phyloP scores from a whole-genome alignment of 1,284 basidiomycete species.

The Fomitopsis pinicola region DNA sequence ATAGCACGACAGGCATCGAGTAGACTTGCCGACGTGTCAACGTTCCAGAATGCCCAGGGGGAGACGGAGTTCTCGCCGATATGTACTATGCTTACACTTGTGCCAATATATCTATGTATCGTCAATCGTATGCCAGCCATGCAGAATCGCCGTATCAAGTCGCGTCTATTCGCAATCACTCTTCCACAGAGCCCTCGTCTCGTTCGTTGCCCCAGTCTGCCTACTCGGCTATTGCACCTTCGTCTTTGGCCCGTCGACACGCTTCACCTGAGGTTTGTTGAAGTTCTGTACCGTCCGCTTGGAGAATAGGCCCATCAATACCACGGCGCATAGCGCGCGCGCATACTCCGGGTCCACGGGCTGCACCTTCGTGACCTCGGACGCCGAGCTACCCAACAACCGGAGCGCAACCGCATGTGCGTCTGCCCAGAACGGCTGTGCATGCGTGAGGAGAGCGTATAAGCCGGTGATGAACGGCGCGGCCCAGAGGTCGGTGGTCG shows the following conservation, averaged over 20 bases:
- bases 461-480: constrained; percentile 65
- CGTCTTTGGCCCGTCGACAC: constrained; percentile 13
- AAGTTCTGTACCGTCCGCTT: constrained; percentile 57
- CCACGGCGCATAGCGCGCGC: constrained; percentile 58
- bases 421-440: constrained; percentile 73
- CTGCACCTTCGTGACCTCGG: constrained; percentile 29
- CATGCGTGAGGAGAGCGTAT: constrained; percentile 72
- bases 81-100: background rate
- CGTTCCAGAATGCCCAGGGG: background rate
- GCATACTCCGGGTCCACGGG: constrained; percentile 57
- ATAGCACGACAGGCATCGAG: background rate
- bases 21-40: background rate
- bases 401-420: constrained; percentile 44
- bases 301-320: constrained; percentile 55
- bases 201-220: background rate
- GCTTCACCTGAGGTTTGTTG: constrained; percentile 20
- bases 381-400: constrained; percentile 32
- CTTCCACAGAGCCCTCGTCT: background rate
- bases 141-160: background rate
- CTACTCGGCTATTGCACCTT: constrained; percentile 14
- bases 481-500: constrained; percentile 70
- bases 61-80: background rate
- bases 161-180: too few species aligned
- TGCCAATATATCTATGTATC: background rate
- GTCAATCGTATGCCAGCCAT: background rate